Conservation (phyloP, 2,329 filamentous ascomycete genomes). For the Colletotrichum sp. region DNA sequence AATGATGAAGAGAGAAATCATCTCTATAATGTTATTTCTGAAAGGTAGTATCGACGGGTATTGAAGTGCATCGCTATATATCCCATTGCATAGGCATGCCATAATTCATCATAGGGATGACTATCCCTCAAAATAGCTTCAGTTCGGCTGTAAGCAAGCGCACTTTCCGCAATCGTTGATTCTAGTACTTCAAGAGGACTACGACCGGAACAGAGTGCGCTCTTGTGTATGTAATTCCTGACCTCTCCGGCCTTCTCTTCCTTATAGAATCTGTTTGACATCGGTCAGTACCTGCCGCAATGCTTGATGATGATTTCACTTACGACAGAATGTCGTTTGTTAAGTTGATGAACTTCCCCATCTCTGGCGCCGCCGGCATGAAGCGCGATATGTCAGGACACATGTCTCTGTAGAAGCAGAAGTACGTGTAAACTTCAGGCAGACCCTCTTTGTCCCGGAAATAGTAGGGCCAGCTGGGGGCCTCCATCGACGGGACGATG, state of each 20-base stretch:
- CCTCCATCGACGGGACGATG: constrained; percentile 22
- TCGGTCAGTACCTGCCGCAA: neutral
- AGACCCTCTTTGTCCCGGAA: constrained; percentile 31
- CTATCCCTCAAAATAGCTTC: constrained; percentile 22
- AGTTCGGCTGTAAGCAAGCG: constrained; percentile 22
- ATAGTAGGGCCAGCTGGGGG: constrained; percentile 30
- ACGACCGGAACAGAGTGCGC: neutral
- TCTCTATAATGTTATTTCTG: constrained; percentile 8
- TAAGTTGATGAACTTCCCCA: constrained; percentile 29
- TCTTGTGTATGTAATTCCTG: constrained; percentile 30
- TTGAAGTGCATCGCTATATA: constrained; percentile 26
- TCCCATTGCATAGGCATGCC: constrained; percentile 30
- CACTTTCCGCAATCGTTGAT: constrained; percentile 6
- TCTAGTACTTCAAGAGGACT: constrained; percentile 3
- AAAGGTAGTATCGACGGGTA: constrained; percentile 15
- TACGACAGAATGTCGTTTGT: constrained; percentile 34
- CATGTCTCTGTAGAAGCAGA: constrained; percentile 28
- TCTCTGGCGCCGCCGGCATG: constrained; percentile 30
- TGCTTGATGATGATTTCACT: neutral
- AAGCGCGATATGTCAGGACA: constrained; percentile 31
- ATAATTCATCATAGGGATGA: constrained; percentile 24
- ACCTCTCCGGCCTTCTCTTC: constrained; percentile 30
- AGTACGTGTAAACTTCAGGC: constrained; percentile 29
- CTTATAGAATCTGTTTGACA: constrained; percentile 30
- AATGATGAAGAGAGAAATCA: neutral